A percentile compares a stretch with the other conserved stretches of the same genome.
Evolutionary conservation across 306 rosid species (phyloP).

Genomic region (Lotus japonicus): DNA sequence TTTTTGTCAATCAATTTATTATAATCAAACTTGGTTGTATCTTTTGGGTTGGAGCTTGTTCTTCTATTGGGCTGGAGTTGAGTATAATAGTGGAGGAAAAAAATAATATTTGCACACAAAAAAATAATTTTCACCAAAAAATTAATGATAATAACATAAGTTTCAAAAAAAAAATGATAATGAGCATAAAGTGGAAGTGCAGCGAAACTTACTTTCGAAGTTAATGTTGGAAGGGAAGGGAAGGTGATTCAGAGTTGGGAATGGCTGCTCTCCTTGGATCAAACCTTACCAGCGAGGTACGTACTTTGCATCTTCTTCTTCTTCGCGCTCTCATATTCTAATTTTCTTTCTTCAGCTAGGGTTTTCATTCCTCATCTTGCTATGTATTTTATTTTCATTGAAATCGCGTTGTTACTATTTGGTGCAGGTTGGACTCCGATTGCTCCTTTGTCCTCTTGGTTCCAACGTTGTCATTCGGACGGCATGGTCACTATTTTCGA

Average conservation of each 20-base stretch:
- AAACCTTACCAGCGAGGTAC: constrained; percentile 58
- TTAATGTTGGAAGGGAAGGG: background rate
- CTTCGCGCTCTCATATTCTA: background rate
- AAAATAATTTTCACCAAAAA: too few relatives aligned
- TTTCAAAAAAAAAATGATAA: too few relatives aligned
- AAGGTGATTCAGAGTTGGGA: background rate
- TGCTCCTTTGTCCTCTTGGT: constrained; percentile 79
- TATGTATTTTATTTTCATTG: background rate
- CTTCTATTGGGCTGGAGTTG: too few relatives aligned
- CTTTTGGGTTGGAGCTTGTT: too few relatives aligned
- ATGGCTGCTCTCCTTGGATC: constrained; percentile 84
- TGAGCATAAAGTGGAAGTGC: too few relatives aligned
- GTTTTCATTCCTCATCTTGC: background rate
- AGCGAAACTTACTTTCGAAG: too few relatives aligned
- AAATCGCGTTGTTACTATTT: background rate
- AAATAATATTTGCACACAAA: too few relatives aligned
- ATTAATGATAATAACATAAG: too few relatives aligned
- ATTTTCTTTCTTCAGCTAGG: constrained; percentile 2
- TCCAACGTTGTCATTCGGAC: constrained; percentile 75
- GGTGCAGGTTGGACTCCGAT: constrained; percentile 72
- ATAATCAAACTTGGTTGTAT: too few relatives aligned
- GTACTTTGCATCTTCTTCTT: background rate
- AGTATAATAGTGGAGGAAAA: too few relatives aligned
- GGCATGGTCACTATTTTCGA: constrained; percentile 47
- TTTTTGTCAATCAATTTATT: too few relatives aligned